Conservation (phyloP, 2,329 filamentous ascomycete genomes). For the Diaporthe citrichinensis region DNA sequence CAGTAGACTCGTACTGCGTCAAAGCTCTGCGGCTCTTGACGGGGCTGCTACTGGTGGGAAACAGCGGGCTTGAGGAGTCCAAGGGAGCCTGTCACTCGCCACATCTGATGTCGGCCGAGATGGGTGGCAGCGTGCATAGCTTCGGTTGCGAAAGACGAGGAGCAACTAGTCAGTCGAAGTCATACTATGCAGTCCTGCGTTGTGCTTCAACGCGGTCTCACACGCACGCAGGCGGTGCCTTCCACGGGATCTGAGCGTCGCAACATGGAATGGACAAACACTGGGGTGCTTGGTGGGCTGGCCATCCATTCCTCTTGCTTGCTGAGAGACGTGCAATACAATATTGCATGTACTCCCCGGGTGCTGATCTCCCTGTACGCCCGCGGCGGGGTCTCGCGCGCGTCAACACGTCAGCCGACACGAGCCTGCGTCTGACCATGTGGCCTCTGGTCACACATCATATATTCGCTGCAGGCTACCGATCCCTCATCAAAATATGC, state of each 20-base stretch:
- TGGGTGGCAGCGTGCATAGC: no score
- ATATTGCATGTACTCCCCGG: background rate
- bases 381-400: background rate
- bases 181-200: background rate
- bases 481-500: constrained; percentile 4
- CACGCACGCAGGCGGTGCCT: background rate
- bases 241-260: background rate
- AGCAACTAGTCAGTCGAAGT: background rate
- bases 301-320: background rate
- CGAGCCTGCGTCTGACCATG: constrained; percentile 10
- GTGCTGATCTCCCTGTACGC: constrained; percentile 1
- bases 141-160: background rate
- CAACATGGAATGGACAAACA: background rate
- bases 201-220: background rate
- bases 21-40: background rate
- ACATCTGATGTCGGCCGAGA: background rate
- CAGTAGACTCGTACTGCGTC: background rate
- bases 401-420: constrained; percentile 12
- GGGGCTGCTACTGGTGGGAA: no score
- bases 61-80: background rate
- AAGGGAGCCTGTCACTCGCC: background rate
- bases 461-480: constrained; percentile 25
- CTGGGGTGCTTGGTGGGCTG: background rate
- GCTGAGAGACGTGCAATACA: background rate
- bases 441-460: constrained; percentile 13